Evolutionary conservation across 2,329 filamentous ascomycete species (phyloP), one percentile per base, ranked within the genome.

Genomic region (Penicillium sumatraense): DNA sequence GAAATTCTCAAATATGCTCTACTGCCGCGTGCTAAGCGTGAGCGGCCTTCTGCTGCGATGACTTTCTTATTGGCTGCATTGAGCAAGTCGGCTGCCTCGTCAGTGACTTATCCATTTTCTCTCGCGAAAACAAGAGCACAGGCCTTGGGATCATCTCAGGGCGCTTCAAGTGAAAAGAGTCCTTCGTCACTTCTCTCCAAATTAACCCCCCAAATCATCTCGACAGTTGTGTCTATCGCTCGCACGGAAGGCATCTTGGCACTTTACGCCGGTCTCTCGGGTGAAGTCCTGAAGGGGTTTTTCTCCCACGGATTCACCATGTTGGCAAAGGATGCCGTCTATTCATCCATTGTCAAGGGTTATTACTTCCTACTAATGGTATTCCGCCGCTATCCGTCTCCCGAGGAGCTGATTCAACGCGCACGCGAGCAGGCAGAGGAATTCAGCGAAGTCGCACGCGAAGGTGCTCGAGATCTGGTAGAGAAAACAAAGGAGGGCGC

Each of bases 261-360:
- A 0, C 75, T 96, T 8, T 96, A 96, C 68, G 85, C 89, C 46
- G 92, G 91, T 5, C 78, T 96, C 0, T 81, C 81, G 13, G 89
- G 87, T 4, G 90, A 96, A 73, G 80, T 96, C 3, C 73, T 93
- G 8, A 93, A 92, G 66, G 89, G 89, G 0, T 96, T 96, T 75
- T 87, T 96, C 66, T 87, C 86, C 20, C 91, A 96, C 66, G 92
- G 92, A 0, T 83, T 92, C 49, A 93, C 91, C 1, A 96, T 96
- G 90, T 78, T 93, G 51, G 86, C 90, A 55, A 96, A 96, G 74
- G 90, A 93, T 53, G 77, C 84, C 5, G 83, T 95, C 8, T 90
- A 96, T 70, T 80, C 83, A 24, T 72, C 87, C 14, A 84, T 96
- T 53, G 83, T 96, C 56, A 84, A 85, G 59, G 65, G 88, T 4